These are phyloP conservation scores for Cytospora paraplurivora DNA, from an alignment of 2,329 filamentous ascomycete species.

Conservation along the genomic window DNA sequence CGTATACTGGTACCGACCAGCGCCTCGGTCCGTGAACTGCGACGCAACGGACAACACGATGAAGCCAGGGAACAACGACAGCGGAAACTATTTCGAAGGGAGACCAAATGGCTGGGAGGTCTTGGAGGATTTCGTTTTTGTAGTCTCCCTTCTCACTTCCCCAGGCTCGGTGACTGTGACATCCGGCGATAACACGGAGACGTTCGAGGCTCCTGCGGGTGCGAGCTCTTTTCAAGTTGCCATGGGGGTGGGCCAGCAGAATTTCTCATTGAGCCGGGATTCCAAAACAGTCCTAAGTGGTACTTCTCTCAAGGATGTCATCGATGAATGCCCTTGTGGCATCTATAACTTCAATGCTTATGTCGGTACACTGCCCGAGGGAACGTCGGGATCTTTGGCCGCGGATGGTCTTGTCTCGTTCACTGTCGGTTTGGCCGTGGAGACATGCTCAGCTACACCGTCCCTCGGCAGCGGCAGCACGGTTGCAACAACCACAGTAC, in stretches of 20 bases:
- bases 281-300: constrained; percentile 46
- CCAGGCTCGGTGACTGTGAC: constrained; percentile 48
- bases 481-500: constrained; percentile 33
- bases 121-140: constrained; percentile 54
- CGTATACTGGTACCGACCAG: constrained; percentile 59
- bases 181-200: constrained; percentile 47
- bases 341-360: constrained; percentile 61
- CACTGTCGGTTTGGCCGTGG: constrained; percentile 36
- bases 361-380: constrained; percentile 52
- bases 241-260: constrained; percentile 52
- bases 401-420: constrained; percentile 38
- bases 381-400: constrained; percentile 40
- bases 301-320: constrained; percentile 52
- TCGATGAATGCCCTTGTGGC: constrained; percentile 51
- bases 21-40: constrained; percentile 48
- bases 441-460: constrained; percentile 33
- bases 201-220: constrained; percentile 50
- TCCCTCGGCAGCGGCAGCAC: constrained; percentile 27
- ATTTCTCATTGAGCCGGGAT: constrained; percentile 48
- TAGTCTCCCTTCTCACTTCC: constrained; percentile 51
- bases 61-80: constrained; percentile 46
- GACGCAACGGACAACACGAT: constrained; percentile 55
- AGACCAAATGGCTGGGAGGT: constrained; percentile 53
- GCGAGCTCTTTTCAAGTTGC: constrained; percentile 46
- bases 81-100: constrained; percentile 55